Conservation (phyloP, 2,329 filamentous ascomycete species). For the Colletotrichum magnum region DNA sequence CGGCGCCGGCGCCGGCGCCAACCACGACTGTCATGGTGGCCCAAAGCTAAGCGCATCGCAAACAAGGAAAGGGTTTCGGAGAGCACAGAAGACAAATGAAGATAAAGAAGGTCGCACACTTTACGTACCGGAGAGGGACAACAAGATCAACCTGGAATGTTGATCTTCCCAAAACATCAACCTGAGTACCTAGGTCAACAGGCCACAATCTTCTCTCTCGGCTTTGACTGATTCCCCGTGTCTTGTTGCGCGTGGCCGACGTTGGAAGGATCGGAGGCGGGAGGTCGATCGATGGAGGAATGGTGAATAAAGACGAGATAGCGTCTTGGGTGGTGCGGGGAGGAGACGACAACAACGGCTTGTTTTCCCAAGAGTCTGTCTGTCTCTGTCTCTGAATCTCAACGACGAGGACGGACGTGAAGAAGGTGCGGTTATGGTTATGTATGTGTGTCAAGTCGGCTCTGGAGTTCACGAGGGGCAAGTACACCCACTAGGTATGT, state of each 20-base stretch:
- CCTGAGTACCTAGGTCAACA: too few species aligned
- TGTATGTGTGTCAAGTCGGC: slow-evolving; percentile 23
- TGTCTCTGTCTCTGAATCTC: too few species aligned
- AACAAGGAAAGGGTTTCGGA: slow-evolving; percentile 19
- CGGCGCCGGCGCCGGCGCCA: slow-evolving; percentile 7
- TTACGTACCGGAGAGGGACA: slow-evolving; percentile 28
- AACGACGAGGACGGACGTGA: not conserved
- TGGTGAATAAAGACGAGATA: too few species aligned
- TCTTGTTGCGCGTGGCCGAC: too few species aligned
- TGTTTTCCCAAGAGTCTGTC: too few species aligned
- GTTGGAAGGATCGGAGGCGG: too few species aligned
- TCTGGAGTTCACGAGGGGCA: not conserved
- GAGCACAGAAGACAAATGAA: not conserved
- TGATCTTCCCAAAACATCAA: too few species aligned
- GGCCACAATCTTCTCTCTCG: too few species aligned
- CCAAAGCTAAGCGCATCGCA: slow-evolving; percentile 12
- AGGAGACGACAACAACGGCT: not conserved
- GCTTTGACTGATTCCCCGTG: too few species aligned
- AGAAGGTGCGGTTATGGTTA: slow-evolving; percentile 1
- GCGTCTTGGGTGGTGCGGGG: too few species aligned
- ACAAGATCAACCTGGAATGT: not conserved
- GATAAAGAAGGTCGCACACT: not conserved
- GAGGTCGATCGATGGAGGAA: too few species aligned
- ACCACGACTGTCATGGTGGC: slow-evolving; percentile 12
- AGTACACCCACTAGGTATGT: not conserved